Evolutionary conservation across 805 yeast species (phyloP).

Genomic region (Dipodascopsis tothii): DNA sequence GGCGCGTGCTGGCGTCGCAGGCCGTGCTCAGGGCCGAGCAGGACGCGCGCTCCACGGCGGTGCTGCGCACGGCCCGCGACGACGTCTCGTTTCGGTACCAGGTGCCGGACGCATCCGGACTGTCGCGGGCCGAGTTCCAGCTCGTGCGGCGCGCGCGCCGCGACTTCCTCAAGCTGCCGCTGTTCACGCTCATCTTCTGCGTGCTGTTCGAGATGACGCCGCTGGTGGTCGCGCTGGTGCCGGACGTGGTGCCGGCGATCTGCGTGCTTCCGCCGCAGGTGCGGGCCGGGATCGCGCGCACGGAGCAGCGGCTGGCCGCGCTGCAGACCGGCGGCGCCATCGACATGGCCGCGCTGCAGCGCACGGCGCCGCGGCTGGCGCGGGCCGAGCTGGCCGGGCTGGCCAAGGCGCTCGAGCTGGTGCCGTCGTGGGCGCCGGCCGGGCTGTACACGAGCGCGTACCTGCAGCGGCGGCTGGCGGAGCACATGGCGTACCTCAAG

Average conservation of each 20-base stretch:
- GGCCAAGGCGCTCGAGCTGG: slow-evolving; percentile 22
- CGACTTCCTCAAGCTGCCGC: slow-evolving; percentile 49
- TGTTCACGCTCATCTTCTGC: slow-evolving; percentile 49
- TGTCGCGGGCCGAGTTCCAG: slow-evolving; percentile 44
- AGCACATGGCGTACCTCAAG: slow-evolving; percentile 39
- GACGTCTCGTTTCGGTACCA: slow-evolving; percentile 27
- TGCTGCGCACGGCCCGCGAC: background rate
- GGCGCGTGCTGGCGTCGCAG: slow-evolving; percentile 18
- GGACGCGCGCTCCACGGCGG: background rate
- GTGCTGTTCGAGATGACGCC: slow-evolving; percentile 54
- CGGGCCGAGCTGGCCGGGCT: slow-evolving; percentile 15
- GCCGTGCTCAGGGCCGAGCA: slow-evolving; percentile 11
- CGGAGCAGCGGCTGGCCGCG: slow-evolving; percentile 3
- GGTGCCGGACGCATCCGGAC: slow-evolving; percentile 33
- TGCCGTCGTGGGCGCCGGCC: slow-evolving; percentile 21
- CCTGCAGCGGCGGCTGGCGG: slow-evolving; percentile 37
- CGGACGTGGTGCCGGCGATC: slow-evolving; percentile 54
- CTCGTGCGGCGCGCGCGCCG: slow-evolving; percentile 42
- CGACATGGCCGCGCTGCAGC: background rate
- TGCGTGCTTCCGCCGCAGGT: slow-evolving; percentile 46
- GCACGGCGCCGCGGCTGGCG: slow-evolving; percentile 3
- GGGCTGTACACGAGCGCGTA: slow-evolving; percentile 32
- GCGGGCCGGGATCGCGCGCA: slow-evolving; percentile 1
- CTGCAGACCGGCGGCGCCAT: background rate
- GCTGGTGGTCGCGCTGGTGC: slow-evolving; percentile 43